Conservation (phyloP, 805 yeast species). For the Candida oleophila region DNA sequence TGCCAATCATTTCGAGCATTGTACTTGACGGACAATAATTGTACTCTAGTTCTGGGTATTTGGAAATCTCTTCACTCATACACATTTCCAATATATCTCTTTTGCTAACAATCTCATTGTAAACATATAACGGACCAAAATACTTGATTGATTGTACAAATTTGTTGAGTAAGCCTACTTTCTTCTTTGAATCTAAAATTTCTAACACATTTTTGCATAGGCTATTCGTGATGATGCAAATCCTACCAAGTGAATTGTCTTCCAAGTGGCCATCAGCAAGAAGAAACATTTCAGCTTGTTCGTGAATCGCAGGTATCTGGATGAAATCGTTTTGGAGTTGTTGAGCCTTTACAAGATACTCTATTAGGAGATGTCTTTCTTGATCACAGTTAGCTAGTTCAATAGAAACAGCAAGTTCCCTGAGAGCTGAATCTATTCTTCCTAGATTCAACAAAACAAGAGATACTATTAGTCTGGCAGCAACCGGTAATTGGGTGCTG, state of each 20-base stretch:
- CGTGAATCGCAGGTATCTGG: conserved; percentile 13
- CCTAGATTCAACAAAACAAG: conserved; percentile 23
- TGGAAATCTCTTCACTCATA: conserved; percentile 9
- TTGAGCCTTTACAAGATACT: conserved; percentile 2
- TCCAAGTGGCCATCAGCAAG: conserved; percentile 15
- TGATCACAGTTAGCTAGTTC: conserved; percentile 17
- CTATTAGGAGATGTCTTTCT: conserved; percentile 14
- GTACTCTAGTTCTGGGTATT: conserved; percentile 17
- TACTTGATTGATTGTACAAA: conserved; percentile 12
- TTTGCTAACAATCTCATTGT: conserved; percentile 8
- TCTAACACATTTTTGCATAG: conserved; percentile 6
- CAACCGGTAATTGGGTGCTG: conserved; percentile 8
- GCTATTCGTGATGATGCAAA: conserved; percentile 12
- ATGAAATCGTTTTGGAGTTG: neutral
- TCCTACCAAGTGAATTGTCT: conserved; percentile 16
- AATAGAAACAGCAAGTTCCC: conserved; percentile 24
- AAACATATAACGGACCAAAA: conserved; percentile 16
- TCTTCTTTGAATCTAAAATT: neutral
- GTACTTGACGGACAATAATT: neutral
- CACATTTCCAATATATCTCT: conserved; percentile 6
- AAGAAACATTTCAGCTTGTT: conserved; percentile 19
- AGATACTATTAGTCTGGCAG: conserved; percentile 16
- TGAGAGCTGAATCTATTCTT: conserved; percentile 18
- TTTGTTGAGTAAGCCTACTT: conserved; percentile 6
- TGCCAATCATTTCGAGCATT: neutral